These are phyloP conservation scores for Phytomonas sp. DNA, from an alignment of 208 protist species.

Conservation along the genomic window DNA sequence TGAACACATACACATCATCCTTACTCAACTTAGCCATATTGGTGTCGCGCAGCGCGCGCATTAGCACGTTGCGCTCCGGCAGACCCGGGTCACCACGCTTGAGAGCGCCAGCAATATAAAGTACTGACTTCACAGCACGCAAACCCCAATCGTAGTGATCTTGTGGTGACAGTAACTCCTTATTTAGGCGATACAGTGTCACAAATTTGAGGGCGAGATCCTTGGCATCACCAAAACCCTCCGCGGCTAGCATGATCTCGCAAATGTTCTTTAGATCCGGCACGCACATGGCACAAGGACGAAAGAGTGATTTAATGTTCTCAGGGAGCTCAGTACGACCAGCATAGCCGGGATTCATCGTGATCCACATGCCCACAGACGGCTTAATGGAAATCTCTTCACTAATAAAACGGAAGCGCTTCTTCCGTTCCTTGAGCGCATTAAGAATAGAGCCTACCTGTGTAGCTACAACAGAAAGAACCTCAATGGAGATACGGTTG, in stretches of 20 bases:
- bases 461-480: slow-evolving; percentile 97
- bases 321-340: slow-evolving; percentile 96
- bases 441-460: slow-evolving; percentile 97
- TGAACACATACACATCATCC: slow-evolving; percentile 97
- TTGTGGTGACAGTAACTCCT: slow-evolving; percentile 96
- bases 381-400: slow-evolving; percentile 90
- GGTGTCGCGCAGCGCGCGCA: slow-evolving; percentile 96
- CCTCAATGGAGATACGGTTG: slow-evolving; percentile 94
- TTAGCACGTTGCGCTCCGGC: slow-evolving; percentile 94
- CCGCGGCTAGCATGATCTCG: slow-evolving; percentile 97
- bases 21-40: slow-evolving; percentile 97
- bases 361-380: slow-evolving; percentile 95
- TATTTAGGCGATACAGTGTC: slow-evolving; percentile 95
- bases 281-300: slow-evolving; percentile 97
- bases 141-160: slow-evolving; percentile 99
- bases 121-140: slow-evolving; percentile 97
- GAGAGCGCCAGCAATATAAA: slow-evolving; percentile 95
- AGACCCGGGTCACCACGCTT: slow-evolving; percentile 93
- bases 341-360: slow-evolving; percentile 97
- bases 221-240: slow-evolving; percentile 95
- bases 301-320: slow-evolving; percentile 96
- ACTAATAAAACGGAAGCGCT: slow-evolving; percentile 93
- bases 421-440: slow-evolving; percentile 94
- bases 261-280: slow-evolving; percentile 98
- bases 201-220: slow-evolving; percentile 97